Evolutionary conservation across 1,139 yeast genomes (phyloP), one percentile per base, ranked within the genome.

Genomic region (Suhomyces bolitotheri): DNA sequence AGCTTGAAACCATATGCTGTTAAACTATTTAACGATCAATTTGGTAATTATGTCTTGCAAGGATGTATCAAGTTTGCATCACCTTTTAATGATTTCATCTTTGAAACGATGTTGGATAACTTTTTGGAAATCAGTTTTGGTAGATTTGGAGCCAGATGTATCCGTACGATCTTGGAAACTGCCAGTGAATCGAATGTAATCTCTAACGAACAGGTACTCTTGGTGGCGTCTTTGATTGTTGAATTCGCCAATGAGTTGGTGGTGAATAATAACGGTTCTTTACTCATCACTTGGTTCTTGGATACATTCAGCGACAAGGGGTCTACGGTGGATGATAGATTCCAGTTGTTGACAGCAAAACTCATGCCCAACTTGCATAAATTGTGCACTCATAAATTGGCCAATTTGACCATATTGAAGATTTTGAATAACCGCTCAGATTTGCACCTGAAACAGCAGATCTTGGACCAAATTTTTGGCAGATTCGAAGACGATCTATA

Each of bases 1-100:
- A 78, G 90, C 23, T 73, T 92, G 42, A 78, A 80, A 45, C 95
- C 96, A 3, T 89, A 84, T 55, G 78, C 95, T 27, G 88, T 85
- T 1, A 87, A 90, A 38, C 69, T 92, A 46, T 86, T 94, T 55
- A 82, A 89, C 54, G 99, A 92, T 56, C 97, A 92, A 60, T 92
- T 86, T 69, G 99, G 97, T 42, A 92, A 92, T 59, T 92, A 92
- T 58, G 97, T 90, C 13, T 78, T 92, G 40, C 98, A 92, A 63
- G 89, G 97, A 36, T 94, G 96, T 51, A 73, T 89, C 46, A 86
- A 86, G 54, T 92, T 89, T 64, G 95, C 92, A 0, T 65, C 83
- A 4, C 95, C 96, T 2, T 88, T 82, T 75, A 87, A 86, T 56
- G 90, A 86, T 54, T 92, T 90, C 56, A 85, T 92, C 28, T 85